Evolutionary conservation across 2,329 filamentous ascomycete genomes (phyloP), one percentile per base, ranked within the genome.

Genomic region (Xylariaceae sp.): DNA sequence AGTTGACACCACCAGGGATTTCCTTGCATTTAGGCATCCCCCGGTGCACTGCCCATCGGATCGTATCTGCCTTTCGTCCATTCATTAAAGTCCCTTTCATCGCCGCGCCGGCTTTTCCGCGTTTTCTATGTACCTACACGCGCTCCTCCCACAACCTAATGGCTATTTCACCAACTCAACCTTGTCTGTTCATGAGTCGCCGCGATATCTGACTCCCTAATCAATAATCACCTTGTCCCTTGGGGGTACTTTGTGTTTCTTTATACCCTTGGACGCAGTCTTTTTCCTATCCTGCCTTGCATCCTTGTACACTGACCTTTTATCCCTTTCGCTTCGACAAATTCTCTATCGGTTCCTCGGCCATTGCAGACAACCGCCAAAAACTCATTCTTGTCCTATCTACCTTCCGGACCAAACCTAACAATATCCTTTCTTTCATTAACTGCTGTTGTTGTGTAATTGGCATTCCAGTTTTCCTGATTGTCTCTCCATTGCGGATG

Each of bases 41-140:
- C n/a, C 33, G 28, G 45, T 29, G 33, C 56, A 50, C 14, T 40
- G 28, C 29, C 44, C 29, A 55, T 55, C 49, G 28, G 52, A 36
- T 24, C 14, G 14, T 29, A 21, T 31, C 14, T 14, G 34, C 31
- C 5, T 11, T 21, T 40, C 8, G 19, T 31, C 26, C 48, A 12
- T 36, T 52, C 45, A 16, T 49, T 45, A 16, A 44, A 48, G 34
- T 50, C 45, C 44, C 26, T 47, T 21, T 29, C 23, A 24, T 47
- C 24, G 4, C 36, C 16, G 17, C n/a, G 39, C 8, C 19, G n/a
- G 19, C 12, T 9, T 17, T 31, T 28, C 34, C 14, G 6, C 28
- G 2, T 19, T 51, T 36, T 28, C 31, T 31, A 24, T 31, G 29
- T 40, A 23, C 28, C 12, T 12, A 26, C n/a, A n/a, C 14, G 23